A percentile compares a stretch with the other conserved stretches of the same genome.
Evolutionary conservation across 768 basidiomycete genomes (phyloP).

Genomic region (Polyporus arcularius): DNA sequence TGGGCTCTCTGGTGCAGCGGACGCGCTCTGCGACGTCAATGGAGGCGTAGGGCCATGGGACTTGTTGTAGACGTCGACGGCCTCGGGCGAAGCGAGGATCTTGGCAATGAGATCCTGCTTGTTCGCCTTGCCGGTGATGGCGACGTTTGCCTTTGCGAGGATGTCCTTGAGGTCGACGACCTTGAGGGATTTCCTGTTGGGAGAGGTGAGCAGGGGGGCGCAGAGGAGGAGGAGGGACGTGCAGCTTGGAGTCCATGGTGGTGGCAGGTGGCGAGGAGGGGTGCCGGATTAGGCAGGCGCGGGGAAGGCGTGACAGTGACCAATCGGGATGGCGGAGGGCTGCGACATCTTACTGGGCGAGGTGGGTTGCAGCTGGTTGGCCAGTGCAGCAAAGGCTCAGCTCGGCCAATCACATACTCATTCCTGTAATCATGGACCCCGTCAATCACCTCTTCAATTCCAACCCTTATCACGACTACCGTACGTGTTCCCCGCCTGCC

Average conservation of each 20-base stretch:
- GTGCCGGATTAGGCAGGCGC: slow-evolving; percentile 7
- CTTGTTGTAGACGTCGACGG: slow-evolving; percentile 50
- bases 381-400: background rate
- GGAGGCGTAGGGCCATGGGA: slow-evolving; percentile 18
- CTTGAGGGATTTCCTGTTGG: slow-evolving; percentile 59
- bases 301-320: slow-evolving; percentile 5
- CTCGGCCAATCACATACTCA: slow-evolving; percentile 25
- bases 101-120: slow-evolving; percentile 69
- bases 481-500: slow-evolving; percentile 28
- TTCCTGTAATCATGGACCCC: slow-evolving; percentile 41
- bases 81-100: slow-evolving; percentile 53
- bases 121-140: slow-evolving; percentile 56
- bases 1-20: slow-evolving; percentile 25
- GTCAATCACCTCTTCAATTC: slow-evolving; percentile 64
- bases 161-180: slow-evolving; percentile 70
- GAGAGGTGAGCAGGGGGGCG: slow-evolving; percentile 2
- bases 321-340: slow-evolving; percentile 9
- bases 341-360: slow-evolving; percentile 19
- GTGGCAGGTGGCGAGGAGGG: slow-evolving; percentile 13
- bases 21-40: slow-evolving; percentile 29
- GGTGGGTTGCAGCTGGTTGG: slow-evolving; percentile 19
- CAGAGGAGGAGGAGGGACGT: slow-evolving; percentile 17
- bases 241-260: slow-evolving; percentile 44
- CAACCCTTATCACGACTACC: slow-evolving; percentile 50
- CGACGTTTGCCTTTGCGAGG: slow-evolving; percentile 50